These are phyloP conservation scores for Fusarium begoniae DNA, from an alignment of 2,329 filamentous ascomycete species.

Conservation along the genomic window DNA sequence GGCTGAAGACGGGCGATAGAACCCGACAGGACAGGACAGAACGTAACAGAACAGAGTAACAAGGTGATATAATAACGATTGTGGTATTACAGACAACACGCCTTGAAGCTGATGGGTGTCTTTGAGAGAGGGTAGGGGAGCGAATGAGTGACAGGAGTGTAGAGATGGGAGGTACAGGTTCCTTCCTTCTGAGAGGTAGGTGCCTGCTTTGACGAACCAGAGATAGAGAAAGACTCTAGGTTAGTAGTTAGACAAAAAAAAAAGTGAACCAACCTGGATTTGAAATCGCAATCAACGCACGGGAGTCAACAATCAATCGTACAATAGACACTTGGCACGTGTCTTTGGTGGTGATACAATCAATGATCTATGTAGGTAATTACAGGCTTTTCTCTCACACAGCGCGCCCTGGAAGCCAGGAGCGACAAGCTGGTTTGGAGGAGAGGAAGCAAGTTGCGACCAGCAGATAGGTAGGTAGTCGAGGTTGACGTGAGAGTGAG, in stretches of 20 bases:
- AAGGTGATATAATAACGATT: not conserved
- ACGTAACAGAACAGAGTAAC: constrained; percentile 4
- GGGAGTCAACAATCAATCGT: constrained; percentile 27
- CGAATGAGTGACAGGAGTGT: constrained; percentile 15
- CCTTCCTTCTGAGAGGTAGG: not conserved
- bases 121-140: constrained; percentile 11
- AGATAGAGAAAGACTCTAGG: not conserved
- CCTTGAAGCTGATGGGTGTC: constrained; percentile 13
- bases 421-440: constrained; percentile 41
- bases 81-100: constrained; percentile 15
- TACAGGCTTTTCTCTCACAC: constrained; percentile 37
- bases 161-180: constrained; percentile 1
- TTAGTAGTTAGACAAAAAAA: constrained; percentile 24
- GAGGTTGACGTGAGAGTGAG: not conserved
- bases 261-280: constrained; percentile 38
- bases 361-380: constrained; percentile 7
- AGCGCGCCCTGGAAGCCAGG: constrained; percentile 43
- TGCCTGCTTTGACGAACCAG: constrained; percentile 8
- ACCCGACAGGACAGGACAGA: constrained; percentile 2
- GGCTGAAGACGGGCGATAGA: constrained; percentile 9
- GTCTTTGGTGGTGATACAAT: constrained; percentile 18
- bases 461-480: not conserved
- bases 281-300: constrained; percentile 17
- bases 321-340: constrained; percentile 26
- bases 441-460: constrained; percentile 28